These are phyloP conservation scores for Magnolia officinalis DNA, from an alignment of 164 flowering plant genomes.

Conservation along the genomic window DNA sequence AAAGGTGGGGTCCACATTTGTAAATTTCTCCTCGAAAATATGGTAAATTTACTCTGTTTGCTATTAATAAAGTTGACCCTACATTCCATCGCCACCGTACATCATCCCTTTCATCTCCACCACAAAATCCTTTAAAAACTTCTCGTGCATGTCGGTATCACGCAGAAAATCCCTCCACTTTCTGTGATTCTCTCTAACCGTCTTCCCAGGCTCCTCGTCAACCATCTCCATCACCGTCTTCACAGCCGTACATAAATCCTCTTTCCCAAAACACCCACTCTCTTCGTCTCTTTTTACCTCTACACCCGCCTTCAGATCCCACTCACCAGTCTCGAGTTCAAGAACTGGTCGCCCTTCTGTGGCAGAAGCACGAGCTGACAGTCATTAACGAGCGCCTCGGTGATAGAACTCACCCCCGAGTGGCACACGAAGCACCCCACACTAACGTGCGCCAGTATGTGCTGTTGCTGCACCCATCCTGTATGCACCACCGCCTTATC, in stretches of 20 bases:
- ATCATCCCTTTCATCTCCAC: not conserved
- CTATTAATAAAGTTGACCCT: no score
- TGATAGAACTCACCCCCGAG: conserved; percentile 1
- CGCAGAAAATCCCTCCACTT: not conserved
- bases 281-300: conserved; percentile 14
- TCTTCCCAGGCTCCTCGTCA: not conserved
- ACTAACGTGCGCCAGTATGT: no score
- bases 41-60: no score
- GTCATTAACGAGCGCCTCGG: conserved; percentile 14
- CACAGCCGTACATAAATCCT: conserved; percentile 7
- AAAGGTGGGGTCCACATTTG: no score
- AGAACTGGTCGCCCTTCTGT: conserved; percentile 12
- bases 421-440: conserved; percentile 1
- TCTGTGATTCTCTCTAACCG: conserved; percentile 6
- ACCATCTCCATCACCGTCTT: conserved; percentile 6
- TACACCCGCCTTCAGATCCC: conserved; percentile 15
- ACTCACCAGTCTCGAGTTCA: conserved; percentile 14
- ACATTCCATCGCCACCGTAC: not conserved
- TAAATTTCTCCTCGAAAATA: no score
- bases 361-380: conserved; percentile 17
- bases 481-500: no score
- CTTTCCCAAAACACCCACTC: conserved; percentile 7
- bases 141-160: not conserved
- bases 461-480: no score
- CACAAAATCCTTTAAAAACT: not conserved